These are phyloP conservation scores for Tetratostichococcus sp. DNA, from an alignment of 139 green algal species.

Conservation along the genomic window DNA sequence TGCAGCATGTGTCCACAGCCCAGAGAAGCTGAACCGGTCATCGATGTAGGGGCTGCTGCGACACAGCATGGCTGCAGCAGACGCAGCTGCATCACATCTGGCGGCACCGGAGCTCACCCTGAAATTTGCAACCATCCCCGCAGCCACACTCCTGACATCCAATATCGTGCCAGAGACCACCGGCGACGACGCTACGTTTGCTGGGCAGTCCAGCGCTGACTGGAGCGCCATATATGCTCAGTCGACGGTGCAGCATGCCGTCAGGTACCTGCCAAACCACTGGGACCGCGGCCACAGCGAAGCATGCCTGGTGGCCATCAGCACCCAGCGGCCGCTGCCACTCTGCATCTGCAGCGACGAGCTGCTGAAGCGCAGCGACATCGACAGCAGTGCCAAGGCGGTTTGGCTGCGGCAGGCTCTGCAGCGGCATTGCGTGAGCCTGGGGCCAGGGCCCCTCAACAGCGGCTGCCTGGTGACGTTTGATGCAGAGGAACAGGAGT, in stretches of 20 bases:
- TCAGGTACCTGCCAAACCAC: not conserved
- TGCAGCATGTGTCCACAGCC: too few relatives aligned
- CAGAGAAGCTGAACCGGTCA: too few relatives aligned
- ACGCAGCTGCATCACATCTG: too few relatives aligned
- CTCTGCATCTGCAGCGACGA: not conserved
- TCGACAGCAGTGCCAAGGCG: not conserved
- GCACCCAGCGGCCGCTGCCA: conserved; percentile 4
- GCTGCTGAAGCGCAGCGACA: not conserved
- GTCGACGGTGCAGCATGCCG: not conserved
- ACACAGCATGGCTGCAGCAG: too few relatives aligned
- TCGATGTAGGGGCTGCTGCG: too few relatives aligned
- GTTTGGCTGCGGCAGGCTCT: not conserved
- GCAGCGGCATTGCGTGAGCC: conserved; percentile 8
- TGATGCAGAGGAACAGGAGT: conserved; percentile 7
- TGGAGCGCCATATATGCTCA: not conserved
- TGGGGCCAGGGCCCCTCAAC: not conserved
- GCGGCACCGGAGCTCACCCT: not conserved
- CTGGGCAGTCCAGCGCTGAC: not conserved
- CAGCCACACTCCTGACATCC: not conserved
- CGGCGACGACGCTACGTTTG: not conserved
- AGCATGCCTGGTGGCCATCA: conserved; percentile 1
- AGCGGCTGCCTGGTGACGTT: not conserved
- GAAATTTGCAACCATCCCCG: not conserved
- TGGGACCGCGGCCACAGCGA: not conserved
- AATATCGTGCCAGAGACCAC: not conserved